Conservation (phyloP, 2,329 filamentous ascomycete species). For the Aureobasidium sp. region DNA sequence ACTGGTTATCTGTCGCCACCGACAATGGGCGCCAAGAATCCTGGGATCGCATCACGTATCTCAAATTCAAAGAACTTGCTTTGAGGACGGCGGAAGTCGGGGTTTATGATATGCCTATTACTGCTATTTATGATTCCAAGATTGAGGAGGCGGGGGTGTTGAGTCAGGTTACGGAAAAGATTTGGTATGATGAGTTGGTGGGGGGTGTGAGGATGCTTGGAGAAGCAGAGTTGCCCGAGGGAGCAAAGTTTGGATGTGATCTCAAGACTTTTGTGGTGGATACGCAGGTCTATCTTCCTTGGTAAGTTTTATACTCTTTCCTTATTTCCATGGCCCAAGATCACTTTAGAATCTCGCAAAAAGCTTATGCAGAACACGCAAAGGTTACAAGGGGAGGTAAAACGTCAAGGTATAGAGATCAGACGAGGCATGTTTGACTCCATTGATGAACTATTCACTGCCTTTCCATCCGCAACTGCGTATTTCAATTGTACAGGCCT, state of each 20-base stretch:
- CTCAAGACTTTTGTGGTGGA: constrained; percentile 7
- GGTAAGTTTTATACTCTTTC: not conserved
- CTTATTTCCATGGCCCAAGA: not conserved
- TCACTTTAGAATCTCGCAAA: not conserved
- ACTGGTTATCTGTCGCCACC: constrained; percentile 61
- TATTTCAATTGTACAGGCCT: constrained; percentile 72
- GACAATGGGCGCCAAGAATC: constrained; percentile 21
- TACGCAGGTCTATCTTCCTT: constrained; percentile 13
- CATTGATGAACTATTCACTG: constrained; percentile 45
- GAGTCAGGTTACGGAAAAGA: not conserved
- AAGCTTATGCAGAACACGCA: not conserved
- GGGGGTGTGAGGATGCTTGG: not conserved
- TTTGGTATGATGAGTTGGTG: constrained; percentile 9
- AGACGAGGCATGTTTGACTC: constrained; percentile 53
- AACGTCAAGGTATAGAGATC: constrained; percentile 1
- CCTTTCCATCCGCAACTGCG: constrained; percentile 43
- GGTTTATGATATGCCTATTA: not conserved
- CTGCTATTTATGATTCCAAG: not conserved
- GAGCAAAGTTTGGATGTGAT: constrained; percentile 11
- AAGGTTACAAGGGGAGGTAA: constrained; percentile 8
- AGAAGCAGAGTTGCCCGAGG: not conserved
- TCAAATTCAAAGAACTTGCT: not conserved
- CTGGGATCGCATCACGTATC: not conserved
- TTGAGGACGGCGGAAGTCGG: not conserved
- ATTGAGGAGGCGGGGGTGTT: constrained; percentile 3